Conservation (phyloP, 2,329 filamentous ascomycete species). For the Lasiodiplodia gonubiensis region DNA sequence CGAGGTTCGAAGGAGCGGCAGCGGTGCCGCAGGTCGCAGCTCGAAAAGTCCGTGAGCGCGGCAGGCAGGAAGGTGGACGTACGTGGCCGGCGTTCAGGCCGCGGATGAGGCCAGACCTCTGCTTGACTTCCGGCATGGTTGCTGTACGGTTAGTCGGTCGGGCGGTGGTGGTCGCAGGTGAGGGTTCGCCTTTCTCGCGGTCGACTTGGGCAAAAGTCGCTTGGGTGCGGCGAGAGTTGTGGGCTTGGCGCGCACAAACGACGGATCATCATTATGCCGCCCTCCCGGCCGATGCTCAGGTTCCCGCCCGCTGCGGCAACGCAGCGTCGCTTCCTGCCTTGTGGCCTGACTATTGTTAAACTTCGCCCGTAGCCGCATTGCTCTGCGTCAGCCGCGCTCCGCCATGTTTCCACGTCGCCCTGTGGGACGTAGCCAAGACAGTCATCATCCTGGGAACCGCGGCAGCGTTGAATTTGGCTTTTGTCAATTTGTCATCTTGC, state of each 20-base stretch:
- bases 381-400: background rate
- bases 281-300: background rate
- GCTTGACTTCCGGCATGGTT: conserved; percentile 60
- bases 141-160: conserved; percentile 37
- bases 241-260: conserved; percentile 28
- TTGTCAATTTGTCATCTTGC: background rate
- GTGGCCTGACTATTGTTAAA: background rate
- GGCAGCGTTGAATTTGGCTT: background rate
- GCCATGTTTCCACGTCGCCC: background rate
- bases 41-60: conserved; percentile 4
- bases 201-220: conserved; percentile 26
- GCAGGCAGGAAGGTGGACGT: conserved; percentile 49
- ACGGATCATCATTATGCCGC: conserved; percentile 16
- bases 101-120: conserved; percentile 60
- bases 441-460: background rate
- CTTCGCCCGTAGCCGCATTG: background rate
- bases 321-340: background rate
- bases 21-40: conserved; percentile 5
- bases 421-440: background rate
- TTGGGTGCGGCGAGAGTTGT: conserved; percentile 23
- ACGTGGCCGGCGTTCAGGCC: conserved; percentile 71
- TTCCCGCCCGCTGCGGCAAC: background rate
- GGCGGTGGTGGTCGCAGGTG: conserved; percentile 22
- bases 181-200: conserved; percentile 16
- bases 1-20: conserved; percentile 27